Evolutionary conservation across 169 alveolate genomes (phyloP).

Genomic region (Plasmodium inui): DNA sequence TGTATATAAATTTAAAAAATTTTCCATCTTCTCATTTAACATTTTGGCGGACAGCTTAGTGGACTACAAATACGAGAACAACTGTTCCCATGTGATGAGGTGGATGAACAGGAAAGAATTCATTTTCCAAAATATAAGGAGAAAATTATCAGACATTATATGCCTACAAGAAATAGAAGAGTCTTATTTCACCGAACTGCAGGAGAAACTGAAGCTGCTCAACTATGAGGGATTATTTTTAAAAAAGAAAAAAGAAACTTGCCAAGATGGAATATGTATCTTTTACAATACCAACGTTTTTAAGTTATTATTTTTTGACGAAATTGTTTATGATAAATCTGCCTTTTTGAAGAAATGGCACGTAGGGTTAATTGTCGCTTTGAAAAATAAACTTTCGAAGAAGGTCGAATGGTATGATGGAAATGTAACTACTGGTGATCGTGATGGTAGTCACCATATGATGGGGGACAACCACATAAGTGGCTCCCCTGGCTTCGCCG

Average conservation of each 20-base stretch:
- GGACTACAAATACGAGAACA: slow-evolving; percentile 82
- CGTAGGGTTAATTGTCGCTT: slow-evolving; percentile 82
- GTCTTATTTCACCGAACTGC: slow-evolving; percentile 76
- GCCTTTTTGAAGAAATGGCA: slow-evolving; percentile 74
- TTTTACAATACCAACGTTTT: slow-evolving; percentile 78
- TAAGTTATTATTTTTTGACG: slow-evolving; percentile 79
- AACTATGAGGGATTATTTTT: slow-evolving; percentile 79
- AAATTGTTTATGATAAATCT: slow-evolving; percentile 79
- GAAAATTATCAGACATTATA: slow-evolving; percentile 78
- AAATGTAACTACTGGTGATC: background rate
- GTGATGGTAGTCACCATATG: background rate
- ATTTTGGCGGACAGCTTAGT: slow-evolving; percentile 84
- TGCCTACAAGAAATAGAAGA: slow-evolving; percentile 85
- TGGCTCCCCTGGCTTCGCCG: background rate
- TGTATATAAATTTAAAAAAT: slow-evolving; percentile 34
- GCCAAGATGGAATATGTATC: slow-evolving; percentile 82
- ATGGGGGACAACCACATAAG: slow-evolving; percentile 5
- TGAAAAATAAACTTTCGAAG: slow-evolving; percentile 70
- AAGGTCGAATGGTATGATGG: slow-evolving; percentile 30
- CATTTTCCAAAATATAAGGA: slow-evolving; percentile 73
- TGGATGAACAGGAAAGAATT: slow-evolving; percentile 82
- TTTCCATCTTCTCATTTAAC: slow-evolving; percentile 78
- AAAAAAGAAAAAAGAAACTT: slow-evolving; percentile 81
- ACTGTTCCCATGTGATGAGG: slow-evolving; percentile 80
- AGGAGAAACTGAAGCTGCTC: slow-evolving; percentile 69